A percentile compares a stretch with the other conserved stretches of the same genome.
Conservation (phyloP, 2,329 filamentous ascomycete species). For the Volutella citrinella region DNA sequence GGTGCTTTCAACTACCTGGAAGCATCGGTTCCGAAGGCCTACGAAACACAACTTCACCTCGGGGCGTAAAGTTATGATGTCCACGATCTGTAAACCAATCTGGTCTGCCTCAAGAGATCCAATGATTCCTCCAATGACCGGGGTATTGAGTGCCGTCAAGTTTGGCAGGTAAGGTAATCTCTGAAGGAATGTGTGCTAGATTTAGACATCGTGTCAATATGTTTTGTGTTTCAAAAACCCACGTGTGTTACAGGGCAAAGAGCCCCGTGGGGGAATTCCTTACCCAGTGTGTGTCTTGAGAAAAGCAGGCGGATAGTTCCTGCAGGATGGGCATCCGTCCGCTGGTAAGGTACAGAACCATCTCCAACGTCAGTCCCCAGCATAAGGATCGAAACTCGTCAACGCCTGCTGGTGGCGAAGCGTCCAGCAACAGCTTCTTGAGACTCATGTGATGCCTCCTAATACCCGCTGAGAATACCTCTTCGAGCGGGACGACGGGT, state of each 20-base stretch:
- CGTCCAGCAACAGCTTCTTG: slow-evolving; percentile 13
- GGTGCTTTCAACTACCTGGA: slow-evolving; percentile 10
- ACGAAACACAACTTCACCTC: slow-evolving; percentile 10
- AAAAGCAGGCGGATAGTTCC: slow-evolving; percentile 12
- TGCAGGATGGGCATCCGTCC: slow-evolving; percentile 10
- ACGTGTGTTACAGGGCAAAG: too few species aligned
- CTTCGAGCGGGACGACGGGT: slow-evolving; percentile 8
- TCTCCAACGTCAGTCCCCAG: slow-evolving; percentile 11
- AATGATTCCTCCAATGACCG: slow-evolving; percentile 7
- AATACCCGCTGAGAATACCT: slow-evolving; percentile 8
- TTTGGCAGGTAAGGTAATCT: slow-evolving; percentile 11
- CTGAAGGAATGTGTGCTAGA: slow-evolving; percentile 12
- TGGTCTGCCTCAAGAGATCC: slow-evolving; percentile 2
- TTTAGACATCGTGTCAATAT: slow-evolving; percentile 3
- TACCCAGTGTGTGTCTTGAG: too few species aligned
- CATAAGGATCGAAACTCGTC: slow-evolving; percentile 6
- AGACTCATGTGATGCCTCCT: slow-evolving; percentile 14
- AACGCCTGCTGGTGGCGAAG: slow-evolving; percentile 8
- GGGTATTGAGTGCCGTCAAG: slow-evolving; percentile 11
- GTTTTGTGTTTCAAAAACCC: too few species aligned
- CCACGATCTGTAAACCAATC: slow-evolving; percentile 11
- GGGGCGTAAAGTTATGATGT: slow-evolving; percentile 12
- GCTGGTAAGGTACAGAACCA: slow-evolving; percentile 12
- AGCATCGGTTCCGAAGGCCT: slow-evolving; percentile 8
- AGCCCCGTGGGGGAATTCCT: too few species aligned